Evolutionary conservation across 345 rosid genomes (phyloP), one percentile per base, ranked within the genome.

Genomic region (Dimocarpus longan): DNA sequence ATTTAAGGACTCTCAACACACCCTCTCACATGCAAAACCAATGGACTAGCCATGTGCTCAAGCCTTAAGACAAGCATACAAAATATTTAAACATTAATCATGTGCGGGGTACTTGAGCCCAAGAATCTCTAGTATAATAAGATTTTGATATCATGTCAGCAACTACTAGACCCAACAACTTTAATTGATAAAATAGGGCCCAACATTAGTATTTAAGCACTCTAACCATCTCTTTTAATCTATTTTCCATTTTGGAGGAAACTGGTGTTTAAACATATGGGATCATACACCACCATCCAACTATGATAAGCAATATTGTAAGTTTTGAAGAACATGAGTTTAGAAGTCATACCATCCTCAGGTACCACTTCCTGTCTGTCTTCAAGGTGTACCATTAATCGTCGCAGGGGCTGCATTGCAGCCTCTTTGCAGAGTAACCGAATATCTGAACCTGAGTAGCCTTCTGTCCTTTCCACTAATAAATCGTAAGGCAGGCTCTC

Each of bases 361-460:
- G 95, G 92, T 78, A 89, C 87, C 60, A 84, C 54, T 18, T 91
- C 99, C 75, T 68, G 80, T 46, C 77, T 79, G 83, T 85, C 87
- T 84, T 94, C 99, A 54, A 96, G 91, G 28, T 81, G 65, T 28
- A 84, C 66, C 92, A 96, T 87, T 65, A 95, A 66, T 59, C 98
- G 95, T 79, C 98, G 85, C 77, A 94, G 66, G 24, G 98, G 99
- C 84, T 93, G 99, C 98, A 96, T 96, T 0, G 98, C 97, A 44
- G 95, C 90, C 88, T 96, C 98, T 87, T 96, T 96, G 78, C 97
- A 94, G 70, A 96, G 85, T 76, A 96, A 84, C 62, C 98, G 82
- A 77, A 93, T 90, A 88, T 96, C 99, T 1, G 99, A 96, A 84
- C 97, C 99, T 1, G 99, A 96, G 81, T 78, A 96, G 56, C 99